These are phyloP conservation scores for Sporobolus alterniflorus DNA, from an alignment of 202 grass and related monocot genomes.

Conservation along the genomic window DNA sequence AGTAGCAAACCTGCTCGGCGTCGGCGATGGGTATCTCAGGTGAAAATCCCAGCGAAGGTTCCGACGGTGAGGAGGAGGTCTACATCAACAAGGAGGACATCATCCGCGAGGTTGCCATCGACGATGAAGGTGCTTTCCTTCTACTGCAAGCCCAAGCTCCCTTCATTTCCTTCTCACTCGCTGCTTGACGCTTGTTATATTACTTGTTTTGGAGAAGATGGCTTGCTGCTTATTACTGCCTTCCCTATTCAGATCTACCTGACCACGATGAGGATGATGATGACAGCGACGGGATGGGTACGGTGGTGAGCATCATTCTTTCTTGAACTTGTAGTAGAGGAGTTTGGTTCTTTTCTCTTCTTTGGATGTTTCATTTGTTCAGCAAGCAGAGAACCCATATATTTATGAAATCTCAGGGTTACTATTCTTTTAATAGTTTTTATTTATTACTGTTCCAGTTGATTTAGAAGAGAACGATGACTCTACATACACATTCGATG, in stretches of 20 bases:
- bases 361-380: not conserved
- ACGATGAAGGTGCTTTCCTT: constrained; percentile 67
- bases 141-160: not conserved
- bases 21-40: constrained; percentile 31
- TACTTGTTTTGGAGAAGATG: not conserved
- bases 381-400: not conserved
- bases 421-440: not conserved
- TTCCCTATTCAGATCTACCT: constrained; percentile 55
- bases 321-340: not conserved
- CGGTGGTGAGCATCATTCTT: not conserved
- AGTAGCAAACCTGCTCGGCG: not conserved
- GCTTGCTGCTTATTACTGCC: not conserved
- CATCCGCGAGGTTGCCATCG: constrained; percentile 62
- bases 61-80: constrained; percentile 50
- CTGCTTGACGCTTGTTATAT: not conserved
- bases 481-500: constrained; percentile 57
- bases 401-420: not conserved
- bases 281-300: constrained; percentile 30
- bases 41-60: constrained; percentile 25
- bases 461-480: constrained; percentile 56
- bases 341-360: not conserved
- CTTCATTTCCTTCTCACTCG: not conserved
- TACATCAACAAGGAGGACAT: constrained; percentile 61
- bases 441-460: constrained; percentile 30
- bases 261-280: constrained; percentile 55